These are phyloP conservation scores for Strombidium stylifer DNA, from an alignment of 73 alveolate genomes.

Conservation along the genomic window DNA sequence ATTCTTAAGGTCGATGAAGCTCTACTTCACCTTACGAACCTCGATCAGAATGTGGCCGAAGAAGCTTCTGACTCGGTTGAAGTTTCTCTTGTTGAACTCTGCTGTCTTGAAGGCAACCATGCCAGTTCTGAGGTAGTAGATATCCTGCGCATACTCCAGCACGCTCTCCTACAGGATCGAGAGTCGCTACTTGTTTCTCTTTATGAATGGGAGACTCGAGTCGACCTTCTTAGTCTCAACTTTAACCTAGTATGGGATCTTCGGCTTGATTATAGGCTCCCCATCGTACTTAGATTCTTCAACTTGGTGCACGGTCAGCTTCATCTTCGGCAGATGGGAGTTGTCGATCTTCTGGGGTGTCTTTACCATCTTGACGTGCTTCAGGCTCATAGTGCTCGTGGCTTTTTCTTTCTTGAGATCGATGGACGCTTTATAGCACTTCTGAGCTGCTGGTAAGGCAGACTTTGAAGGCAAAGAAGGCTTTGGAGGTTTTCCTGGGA, in stretches of 20 bases:
- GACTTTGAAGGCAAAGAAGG: no score
- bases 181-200: neutral
- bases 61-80: no score
- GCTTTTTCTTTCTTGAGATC: no score
- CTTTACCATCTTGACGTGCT: no score
- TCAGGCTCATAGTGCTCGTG: no score
- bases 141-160: neutral
- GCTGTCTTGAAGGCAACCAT: neutral
- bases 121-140: neutral
- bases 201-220: neutral
- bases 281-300: slow-evolving; percentile 12
- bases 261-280: neutral
- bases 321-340: no score
- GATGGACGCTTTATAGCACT: no score
- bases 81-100: slow-evolving; percentile 8
- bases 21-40: slow-evolving; percentile 25
- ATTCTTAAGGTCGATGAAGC: slow-evolving; percentile 43
- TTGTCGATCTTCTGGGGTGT: no score
- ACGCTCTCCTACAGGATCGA: neutral
- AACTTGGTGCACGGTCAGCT: no score
- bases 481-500: no score
- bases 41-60: slow-evolving; percentile 46
- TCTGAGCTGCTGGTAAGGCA: no score
- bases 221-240: neutral
- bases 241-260: neutral